These are phyloP conservation scores for Xeromyces bisporus DNA, from an alignment of 495 filamentous ascomycete species.

Conservation along the genomic window DNA sequence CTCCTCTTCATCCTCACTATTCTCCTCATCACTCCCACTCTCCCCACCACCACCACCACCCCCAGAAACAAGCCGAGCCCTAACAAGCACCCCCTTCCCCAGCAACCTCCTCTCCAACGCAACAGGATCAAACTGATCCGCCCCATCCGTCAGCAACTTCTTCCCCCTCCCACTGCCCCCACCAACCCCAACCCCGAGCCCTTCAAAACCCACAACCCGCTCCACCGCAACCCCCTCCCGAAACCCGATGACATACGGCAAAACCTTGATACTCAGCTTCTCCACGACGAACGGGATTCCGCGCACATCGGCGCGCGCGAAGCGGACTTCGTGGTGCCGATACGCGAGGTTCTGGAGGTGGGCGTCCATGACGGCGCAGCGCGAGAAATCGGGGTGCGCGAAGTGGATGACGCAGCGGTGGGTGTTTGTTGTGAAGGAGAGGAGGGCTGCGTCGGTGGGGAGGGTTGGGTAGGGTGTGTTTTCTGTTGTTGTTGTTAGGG, in stretches of 20 bases:
- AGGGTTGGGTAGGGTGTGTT: conserved; percentile 40
- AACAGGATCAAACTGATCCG: conserved; percentile 42
- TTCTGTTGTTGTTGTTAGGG: conserved; percentile 4
- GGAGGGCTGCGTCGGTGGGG: conserved; percentile 44
- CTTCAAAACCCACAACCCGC: conserved; percentile 60
- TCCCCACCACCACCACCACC: conserved; percentile 28
- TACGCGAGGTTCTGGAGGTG: conserved; percentile 44
- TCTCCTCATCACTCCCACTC: conserved; percentile 7
- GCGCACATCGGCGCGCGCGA: conserved; percentile 52
- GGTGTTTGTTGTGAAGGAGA: conserved; percentile 51
- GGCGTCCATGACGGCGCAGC: conserved; percentile 53
- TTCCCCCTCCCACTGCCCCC: no score
- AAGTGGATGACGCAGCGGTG: conserved; percentile 58
- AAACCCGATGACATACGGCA: conserved; percentile 64
- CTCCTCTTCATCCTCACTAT: conserved; percentile 18
- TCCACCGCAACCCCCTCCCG: conserved; percentile 50
- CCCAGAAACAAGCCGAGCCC: conserved; percentile 30
- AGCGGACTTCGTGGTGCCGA: conserved; percentile 50
- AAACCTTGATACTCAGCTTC: conserved; percentile 48
- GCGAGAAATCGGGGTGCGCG: conserved; percentile 54
- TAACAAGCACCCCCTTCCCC: conserved; percentile 37
- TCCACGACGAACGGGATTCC: conserved; percentile 58
- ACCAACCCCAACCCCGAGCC: conserved; percentile 39
- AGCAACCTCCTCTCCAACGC: conserved; percentile 50
- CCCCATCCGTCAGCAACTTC: conserved; percentile 31